Base-by-base conservation (phyloP, 148 eudicot genomes). In the Rhododendron henanense region DNA sequence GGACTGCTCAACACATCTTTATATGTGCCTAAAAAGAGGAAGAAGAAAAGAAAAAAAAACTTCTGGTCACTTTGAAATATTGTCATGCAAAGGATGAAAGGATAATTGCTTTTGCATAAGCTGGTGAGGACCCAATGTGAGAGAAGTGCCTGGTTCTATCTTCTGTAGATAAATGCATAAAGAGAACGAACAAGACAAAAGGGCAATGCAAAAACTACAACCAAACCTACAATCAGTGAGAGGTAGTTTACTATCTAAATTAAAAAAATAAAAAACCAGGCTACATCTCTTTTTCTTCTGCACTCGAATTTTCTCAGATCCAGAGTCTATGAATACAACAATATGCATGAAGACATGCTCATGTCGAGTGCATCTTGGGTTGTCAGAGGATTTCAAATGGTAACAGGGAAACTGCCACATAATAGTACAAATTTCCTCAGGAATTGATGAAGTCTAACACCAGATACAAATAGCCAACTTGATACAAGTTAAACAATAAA, bases 401-500 rank as follows among this genome's bases (percentile, higher is more conserved):
- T 83, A 65, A 83, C 15, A n/a, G 84, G 35, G 23, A 83, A 63
- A 65, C 44, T 14, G 74, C 41, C 23, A 0, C 18, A 28, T 28
- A 23, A 23, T 25, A 14, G 9, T 51, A 48, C 1, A 50, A 6
- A 51, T 5, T 50, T 79, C 48, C 61, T 1, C 82, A 19, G 39
- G 31, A 47, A 25, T 48, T 53, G 33, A 48, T 14, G 53, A 39
- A 39, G 5, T 78, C 45, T 1, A 45, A 79, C 3, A 18, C 14
- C 23, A 25, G 37, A 39, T 67, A 83, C 77, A n/a, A 84, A 71
- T 31, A 39, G 39, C 31, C 81, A n/a, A 76, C 19, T 53, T 39
- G n/a, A 39, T 51, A 47, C 11, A 37, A 78, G 55, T 39, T 18
- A 83, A 82, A 55, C 13, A 31, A 78, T 37, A 73, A 86, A 91